These are phyloP conservation scores for Knufia fluminis DNA, from an alignment of 2,329 filamentous ascomycete species.

Conservation along the genomic window DNA sequence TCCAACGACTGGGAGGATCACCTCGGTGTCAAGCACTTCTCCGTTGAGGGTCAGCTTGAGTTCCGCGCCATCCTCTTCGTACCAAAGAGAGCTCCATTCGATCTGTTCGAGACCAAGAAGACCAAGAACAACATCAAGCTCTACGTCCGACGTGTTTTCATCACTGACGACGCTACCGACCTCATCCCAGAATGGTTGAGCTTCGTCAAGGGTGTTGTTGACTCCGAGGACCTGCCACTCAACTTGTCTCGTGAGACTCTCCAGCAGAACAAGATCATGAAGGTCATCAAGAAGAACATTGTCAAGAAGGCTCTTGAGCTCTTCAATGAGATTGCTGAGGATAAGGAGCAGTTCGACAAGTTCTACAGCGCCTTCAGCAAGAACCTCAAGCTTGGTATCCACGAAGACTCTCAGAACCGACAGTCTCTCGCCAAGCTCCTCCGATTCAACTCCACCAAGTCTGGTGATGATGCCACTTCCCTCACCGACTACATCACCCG, in stretches of 20 bases:
- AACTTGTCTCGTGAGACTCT: slow-evolving; percentile 99
- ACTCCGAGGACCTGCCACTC: slow-evolving; percentile 98
- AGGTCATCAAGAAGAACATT: slow-evolving; percentile 99
- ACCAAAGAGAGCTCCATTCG: slow-evolving; percentile 97
- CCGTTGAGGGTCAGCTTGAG: slow-evolving; percentile 98
- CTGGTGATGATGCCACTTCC: slow-evolving; percentile 88
- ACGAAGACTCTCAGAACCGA: slow-evolving; percentile 99
- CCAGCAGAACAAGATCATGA: slow-evolving; percentile 99
- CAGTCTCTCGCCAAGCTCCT: slow-evolving; percentile 88
- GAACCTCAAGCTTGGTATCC: slow-evolving; percentile 99
- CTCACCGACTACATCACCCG: slow-evolving; percentile 96
- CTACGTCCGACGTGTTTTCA: slow-evolving; percentile 99
- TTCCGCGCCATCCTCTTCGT: slow-evolving; percentile 99
- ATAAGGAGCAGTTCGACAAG: slow-evolving; percentile 99
- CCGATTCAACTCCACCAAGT: slow-evolving; percentile 98
- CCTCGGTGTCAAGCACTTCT: slow-evolving; percentile 99
- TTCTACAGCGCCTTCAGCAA: slow-evolving; percentile 99
- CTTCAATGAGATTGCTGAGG: slow-evolving; percentile 97
- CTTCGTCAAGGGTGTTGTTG: slow-evolving; percentile 99
- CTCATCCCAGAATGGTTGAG: slow-evolving; percentile 98
- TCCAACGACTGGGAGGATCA: slow-evolving; percentile 99
- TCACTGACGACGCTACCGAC: slow-evolving; percentile 98
- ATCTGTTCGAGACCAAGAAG: slow-evolving; percentile 99
- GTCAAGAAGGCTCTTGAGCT: slow-evolving; percentile 99
- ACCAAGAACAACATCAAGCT: slow-evolving; percentile 99